Conservation (phyloP, 371 early-diverging fungal species). For the Circinella umbellata region DNA sequence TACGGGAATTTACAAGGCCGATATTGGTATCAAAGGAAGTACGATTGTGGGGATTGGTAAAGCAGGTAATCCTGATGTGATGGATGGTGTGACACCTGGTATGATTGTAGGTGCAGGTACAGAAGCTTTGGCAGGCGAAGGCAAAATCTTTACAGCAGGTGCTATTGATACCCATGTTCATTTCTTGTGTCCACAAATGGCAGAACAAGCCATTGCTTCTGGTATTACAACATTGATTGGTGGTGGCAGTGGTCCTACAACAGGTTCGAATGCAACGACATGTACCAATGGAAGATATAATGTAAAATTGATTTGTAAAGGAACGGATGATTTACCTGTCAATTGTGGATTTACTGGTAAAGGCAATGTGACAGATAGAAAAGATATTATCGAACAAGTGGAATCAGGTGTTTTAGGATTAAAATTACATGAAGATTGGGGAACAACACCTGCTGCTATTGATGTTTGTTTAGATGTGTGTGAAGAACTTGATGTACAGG, state of each 20-base stretch:
- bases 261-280: slow-evolving; percentile 93
- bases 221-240: slow-evolving; percentile 93
- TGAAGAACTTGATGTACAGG: slow-evolving; percentile 88
- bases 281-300: slow-evolving; percentile 87
- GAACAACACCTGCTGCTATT: slow-evolving; percentile 92
- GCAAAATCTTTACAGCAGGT: slow-evolving; percentile 91
- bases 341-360: slow-evolving; percentile 95
- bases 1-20: slow-evolving; percentile 96
- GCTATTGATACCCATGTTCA: slow-evolving; percentile 92
- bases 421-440: slow-evolving; percentile 96
- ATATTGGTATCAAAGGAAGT: slow-evolving; percentile 90
- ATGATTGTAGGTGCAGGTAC: slow-evolving; percentile 89
- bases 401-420: slow-evolving; percentile 89
- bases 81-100: slow-evolving; percentile 88
- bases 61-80: slow-evolving; percentile 96
- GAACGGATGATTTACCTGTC: slow-evolving; percentile 85
- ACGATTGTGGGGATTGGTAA: slow-evolving; percentile 91
- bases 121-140: slow-evolving; percentile 91
- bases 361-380: slow-evolving; percentile 75
- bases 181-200: slow-evolving; percentile 89
- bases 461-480: slow-evolving; percentile 85
- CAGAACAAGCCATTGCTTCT: slow-evolving; percentile 79
- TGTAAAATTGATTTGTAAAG: slow-evolving; percentile 85
- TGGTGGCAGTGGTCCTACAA: slow-evolving; percentile 95
- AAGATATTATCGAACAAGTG: slow-evolving; percentile 81